Evolutionary conservation across 805 yeast genomes (phyloP).

Genomic region (Candida xyloterini): DNA sequence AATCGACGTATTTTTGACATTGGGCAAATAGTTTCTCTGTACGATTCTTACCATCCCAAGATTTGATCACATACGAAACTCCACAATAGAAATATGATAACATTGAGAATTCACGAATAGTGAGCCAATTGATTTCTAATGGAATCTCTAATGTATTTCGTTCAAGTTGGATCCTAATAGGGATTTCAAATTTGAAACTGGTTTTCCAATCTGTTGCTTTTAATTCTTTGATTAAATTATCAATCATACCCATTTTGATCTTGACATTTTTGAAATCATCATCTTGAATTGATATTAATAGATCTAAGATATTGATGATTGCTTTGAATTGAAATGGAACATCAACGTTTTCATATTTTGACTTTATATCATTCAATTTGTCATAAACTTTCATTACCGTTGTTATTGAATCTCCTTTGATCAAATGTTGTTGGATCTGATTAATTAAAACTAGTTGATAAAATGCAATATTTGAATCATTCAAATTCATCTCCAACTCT

Average conservation of each 20-base stretch:
- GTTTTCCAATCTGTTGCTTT: conserved; percentile 13
- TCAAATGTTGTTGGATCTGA: conserved; percentile 32
- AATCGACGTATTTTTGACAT: conserved; percentile 35
- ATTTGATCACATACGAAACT: conserved; percentile 35
- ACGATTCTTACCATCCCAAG: conserved; percentile 35
- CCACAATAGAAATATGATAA: conserved; percentile 43
- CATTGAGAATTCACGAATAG: conserved; percentile 41
- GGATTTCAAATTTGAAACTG: conserved; percentile 9
- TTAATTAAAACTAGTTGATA: conserved; percentile 28
- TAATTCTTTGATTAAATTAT: conserved; percentile 25
- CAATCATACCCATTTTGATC: conserved; percentile 27
- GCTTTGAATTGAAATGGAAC: conserved; percentile 36
- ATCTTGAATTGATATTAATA: conserved; percentile 29
- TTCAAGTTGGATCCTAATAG: conserved; percentile 1
- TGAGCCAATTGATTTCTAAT: conserved; percentile 38
- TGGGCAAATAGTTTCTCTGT: conserved; percentile 37
- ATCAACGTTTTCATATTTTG: not conserved
- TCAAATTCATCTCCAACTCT: conserved; percentile 9
- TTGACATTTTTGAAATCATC: conserved; percentile 30
- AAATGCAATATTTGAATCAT: conserved; percentile 14
- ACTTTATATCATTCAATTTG: conserved; percentile 17
- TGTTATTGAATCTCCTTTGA: conserved; percentile 29
- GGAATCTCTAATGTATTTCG: conserved; percentile 17
- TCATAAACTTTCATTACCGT: conserved; percentile 20
- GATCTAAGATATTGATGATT: conserved; percentile 27